Conservation (phyloP, 805 yeast species). For the Candida awuae region DNA sequence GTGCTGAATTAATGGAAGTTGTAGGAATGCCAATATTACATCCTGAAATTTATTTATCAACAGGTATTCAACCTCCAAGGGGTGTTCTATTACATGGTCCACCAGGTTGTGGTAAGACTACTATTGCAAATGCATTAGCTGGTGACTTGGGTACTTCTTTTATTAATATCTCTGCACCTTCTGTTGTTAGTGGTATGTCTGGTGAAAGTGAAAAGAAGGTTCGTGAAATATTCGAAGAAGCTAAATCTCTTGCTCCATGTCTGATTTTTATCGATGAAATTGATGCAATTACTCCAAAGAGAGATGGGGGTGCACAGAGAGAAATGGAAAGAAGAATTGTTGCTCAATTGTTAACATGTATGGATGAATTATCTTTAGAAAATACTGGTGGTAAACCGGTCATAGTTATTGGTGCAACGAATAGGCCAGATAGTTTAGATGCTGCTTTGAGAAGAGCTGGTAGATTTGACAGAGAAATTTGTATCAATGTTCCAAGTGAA, state of each 20-base stretch:
- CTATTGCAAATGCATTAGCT: conserved; percentile 92
- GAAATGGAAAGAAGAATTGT: conserved; percentile 98
- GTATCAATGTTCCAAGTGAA: conserved; percentile 92
- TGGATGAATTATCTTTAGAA: conserved; percentile 84
- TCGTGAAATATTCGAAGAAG: conserved; percentile 90
- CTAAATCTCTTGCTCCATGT: conserved; percentile 84
- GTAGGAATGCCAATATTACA: conserved; percentile 89
- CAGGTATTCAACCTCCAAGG: conserved; percentile 93
- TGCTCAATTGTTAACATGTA: conserved; percentile 87
- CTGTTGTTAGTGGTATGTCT: conserved; percentile 98
- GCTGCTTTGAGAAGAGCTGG: conserved; percentile 95
- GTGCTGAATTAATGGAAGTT: conserved; percentile 79
- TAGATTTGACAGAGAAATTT: conserved; percentile 89
- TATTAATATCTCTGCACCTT: conserved; percentile 85
- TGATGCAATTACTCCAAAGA: conserved; percentile 95
- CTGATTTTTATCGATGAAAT: conserved; percentile 91
- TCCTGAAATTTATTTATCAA: conserved; percentile 79
- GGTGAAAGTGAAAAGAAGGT: conserved; percentile 95
- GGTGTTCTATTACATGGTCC: conserved; percentile 95
- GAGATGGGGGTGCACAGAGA: conserved; percentile 98
- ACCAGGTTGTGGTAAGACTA: conserved; percentile 98
- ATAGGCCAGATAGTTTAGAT: conserved; percentile 91
- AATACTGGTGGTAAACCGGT: conserved; percentile 92
- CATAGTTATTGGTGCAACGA: conserved; percentile 91
- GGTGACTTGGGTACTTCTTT: conserved; percentile 93